phyloP scores from a whole-genome alignment of 1,284 basidiomycete species.

The Dichomitus squalens region DNA sequence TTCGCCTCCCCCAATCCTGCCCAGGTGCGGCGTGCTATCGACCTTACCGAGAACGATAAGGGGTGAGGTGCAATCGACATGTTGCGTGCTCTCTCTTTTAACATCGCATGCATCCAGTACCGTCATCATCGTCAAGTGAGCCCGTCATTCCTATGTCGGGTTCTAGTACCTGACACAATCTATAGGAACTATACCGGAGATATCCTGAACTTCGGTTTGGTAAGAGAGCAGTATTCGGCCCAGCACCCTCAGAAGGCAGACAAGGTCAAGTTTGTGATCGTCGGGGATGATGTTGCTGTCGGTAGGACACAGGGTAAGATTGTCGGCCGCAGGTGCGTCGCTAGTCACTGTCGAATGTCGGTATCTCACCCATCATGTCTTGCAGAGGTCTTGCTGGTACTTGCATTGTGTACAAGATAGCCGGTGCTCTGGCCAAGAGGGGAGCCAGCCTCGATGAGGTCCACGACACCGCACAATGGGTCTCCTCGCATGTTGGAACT shows the following conservation, averaged over 20 bases:
- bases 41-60: slow-evolving; percentile 76
- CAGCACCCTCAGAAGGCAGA: slow-evolving; percentile 68
- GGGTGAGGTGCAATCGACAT: slow-evolving; percentile 51
- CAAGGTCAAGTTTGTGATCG: slow-evolving; percentile 79
- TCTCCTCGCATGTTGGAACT: slow-evolving; percentile 71
- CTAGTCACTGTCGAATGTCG: not conserved
- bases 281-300: slow-evolving; percentile 92
- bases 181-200: slow-evolving; percentile 86
- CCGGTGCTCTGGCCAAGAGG: slow-evolving; percentile 77
- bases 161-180: slow-evolving; percentile 8
- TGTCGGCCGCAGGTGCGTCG: slow-evolving; percentile 70
- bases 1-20: slow-evolving; percentile 88
- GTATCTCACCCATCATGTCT: not conserved
- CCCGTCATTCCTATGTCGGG: slow-evolving; percentile 4
- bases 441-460: slow-evolving; percentile 80
- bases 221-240: slow-evolving; percentile 83
- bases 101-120: slow-evolving; percentile 47
- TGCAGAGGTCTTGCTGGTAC: slow-evolving; percentile 85
- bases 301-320: slow-evolving; percentile 78
- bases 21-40: slow-evolving; percentile 81
- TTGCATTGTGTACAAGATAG: slow-evolving; percentile 91
- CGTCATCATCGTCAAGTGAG: slow-evolving; percentile 83
- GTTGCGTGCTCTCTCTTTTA: not conserved
- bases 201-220: slow-evolving; percentile 91
- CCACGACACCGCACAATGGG: slow-evolving; percentile 68